Conservation (phyloP, 306 rosid genomes). For the Trifolium repens region DNA sequence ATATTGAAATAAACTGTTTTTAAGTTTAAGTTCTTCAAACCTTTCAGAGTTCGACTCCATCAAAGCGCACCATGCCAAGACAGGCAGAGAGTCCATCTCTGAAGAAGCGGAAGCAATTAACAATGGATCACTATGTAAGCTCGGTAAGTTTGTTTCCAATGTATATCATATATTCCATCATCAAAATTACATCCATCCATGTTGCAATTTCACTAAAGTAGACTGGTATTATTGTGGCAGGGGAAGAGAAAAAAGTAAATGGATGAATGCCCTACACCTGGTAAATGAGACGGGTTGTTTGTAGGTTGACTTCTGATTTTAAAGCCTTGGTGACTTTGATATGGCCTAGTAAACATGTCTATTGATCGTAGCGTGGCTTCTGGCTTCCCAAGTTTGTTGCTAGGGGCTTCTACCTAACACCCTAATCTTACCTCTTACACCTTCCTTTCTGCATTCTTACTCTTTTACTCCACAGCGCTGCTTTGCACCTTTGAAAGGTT, state of each 20-base stretch:
- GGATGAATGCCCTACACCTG: not conserved
- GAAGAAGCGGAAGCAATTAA: slow-evolving; percentile 87
- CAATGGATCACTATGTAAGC: slow-evolving; percentile 78
- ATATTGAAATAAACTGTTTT: slow-evolving; percentile 9
- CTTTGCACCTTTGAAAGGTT: slow-evolving; percentile 9
- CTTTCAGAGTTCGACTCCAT: slow-evolving; percentile 83
- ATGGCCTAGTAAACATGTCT: slow-evolving; percentile 17
- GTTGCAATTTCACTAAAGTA: slow-evolving; percentile 26
- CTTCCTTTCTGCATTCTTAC: not conserved
- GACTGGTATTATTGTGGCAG: slow-evolving; percentile 53
- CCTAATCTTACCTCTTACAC: not conserved
- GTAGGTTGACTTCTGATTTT: not conserved
- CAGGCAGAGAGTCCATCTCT: slow-evolving; percentile 74
- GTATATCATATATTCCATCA: not conserved
- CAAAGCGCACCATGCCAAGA: slow-evolving; percentile 75
- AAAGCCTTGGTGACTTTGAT: slow-evolving; percentile 26
- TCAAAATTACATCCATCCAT: not conserved
- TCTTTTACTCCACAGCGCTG: not conserved
- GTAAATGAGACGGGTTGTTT: not conserved
- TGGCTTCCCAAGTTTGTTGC: slow-evolving; percentile 6
- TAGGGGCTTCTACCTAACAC: not conserved
- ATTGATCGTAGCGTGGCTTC: not conserved
- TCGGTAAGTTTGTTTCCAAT: slow-evolving; percentile 51
- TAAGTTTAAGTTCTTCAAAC: slow-evolving; percentile 12
- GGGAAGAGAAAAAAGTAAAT: slow-evolving; percentile 82